These are phyloP conservation scores for Aspergillus hortae DNA, from an alignment of 2,329 filamentous ascomycete genomes.

Conservation along the genomic window DNA sequence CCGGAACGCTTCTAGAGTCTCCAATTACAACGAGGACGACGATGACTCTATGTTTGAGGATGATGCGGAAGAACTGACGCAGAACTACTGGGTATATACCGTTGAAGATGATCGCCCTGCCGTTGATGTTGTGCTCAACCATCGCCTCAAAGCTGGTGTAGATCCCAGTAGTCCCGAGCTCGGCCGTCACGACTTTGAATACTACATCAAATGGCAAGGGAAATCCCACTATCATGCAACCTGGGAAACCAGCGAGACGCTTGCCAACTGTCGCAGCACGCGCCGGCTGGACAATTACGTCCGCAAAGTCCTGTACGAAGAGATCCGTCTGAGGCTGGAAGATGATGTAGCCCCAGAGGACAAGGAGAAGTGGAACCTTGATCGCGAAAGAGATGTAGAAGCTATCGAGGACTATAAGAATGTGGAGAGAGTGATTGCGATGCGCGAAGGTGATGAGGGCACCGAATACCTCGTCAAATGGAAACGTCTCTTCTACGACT, in stretches of 20 bases:
- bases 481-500: constrained; percentile 90
- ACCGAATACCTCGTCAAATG: constrained; percentile 94
- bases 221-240: constrained; percentile 94
- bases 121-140: constrained; percentile 87
- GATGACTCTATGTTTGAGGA: constrained; percentile 56
- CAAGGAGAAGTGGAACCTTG: constrained; percentile 90
- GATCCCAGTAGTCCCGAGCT: constrained; percentile 36
- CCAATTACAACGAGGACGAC: constrained; percentile 66
- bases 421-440: constrained; percentile 87
- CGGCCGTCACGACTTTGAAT: constrained; percentile 74
- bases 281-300: constrained; percentile 95
- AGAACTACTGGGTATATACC: constrained; percentile 64
- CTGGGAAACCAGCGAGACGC: constrained; percentile 77
- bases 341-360: constrained; percentile 76
- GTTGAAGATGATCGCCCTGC: constrained; percentile 76
- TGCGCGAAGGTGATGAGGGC: constrained; percentile 73
- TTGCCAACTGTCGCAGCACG: constrained; percentile 75
- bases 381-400: constrained; percentile 86
- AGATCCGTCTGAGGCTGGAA: constrained; percentile 72
- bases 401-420: constrained; percentile 85
- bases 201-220: constrained; percentile 91
- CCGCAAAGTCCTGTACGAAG: constrained; percentile 73
- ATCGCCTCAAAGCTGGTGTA: constrained; percentile 69
- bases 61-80: constrained; percentile 58
- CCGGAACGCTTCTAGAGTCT: constrained; percentile 72